Evolutionary conservation across 2,329 filamentous ascomycete genomes (phyloP).

Genomic region (Exophiala dermatitidis): DNA sequence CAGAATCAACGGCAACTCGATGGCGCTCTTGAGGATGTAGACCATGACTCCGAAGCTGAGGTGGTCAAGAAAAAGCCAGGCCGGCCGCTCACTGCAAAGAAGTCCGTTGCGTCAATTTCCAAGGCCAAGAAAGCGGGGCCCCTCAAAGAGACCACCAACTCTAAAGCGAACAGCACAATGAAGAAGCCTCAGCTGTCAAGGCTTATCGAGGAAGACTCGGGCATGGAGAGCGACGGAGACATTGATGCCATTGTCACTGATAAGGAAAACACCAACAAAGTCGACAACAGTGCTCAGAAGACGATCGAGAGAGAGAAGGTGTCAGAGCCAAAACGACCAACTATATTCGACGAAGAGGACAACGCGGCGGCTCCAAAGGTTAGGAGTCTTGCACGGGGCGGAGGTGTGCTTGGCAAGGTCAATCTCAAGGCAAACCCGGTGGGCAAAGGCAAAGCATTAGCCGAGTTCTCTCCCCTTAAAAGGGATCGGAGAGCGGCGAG

Average conservation of each 20-base stretch:
- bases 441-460: conserved; percentile 36
- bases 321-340: conserved; percentile 48
- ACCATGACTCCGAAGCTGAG: conserved; percentile 2
- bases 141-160: conserved; percentile 37
- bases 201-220: conserved; percentile 27
- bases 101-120: neutral
- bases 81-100: conserved; percentile 8
- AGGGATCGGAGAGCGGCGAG: conserved; percentile 49
- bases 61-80: conserved; percentile 6
- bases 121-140: conserved; percentile 9
- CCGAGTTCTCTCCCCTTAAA: conserved; percentile 65
- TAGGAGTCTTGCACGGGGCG: conserved; percentile 26
- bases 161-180: conserved; percentile 32
- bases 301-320: conserved; percentile 57
- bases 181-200: conserved; percentile 26
- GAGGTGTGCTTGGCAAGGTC: conserved; percentile 24
- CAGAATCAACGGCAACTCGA: conserved; percentile 11
- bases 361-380: conserved; percentile 41
- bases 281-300: conserved; percentile 25
- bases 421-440: conserved; percentile 20
- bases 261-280: conserved; percentile 13
- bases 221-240: conserved; percentile 11
- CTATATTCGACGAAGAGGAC: conserved; percentile 64
- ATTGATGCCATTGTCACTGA: conserved; percentile 3
- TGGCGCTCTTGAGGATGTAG: conserved; percentile 13